Evolutionary conservation across 805 yeast species (phyloP), one percentile per base, ranked within the genome.

Genomic region (Metschnikowia similis): DNA sequence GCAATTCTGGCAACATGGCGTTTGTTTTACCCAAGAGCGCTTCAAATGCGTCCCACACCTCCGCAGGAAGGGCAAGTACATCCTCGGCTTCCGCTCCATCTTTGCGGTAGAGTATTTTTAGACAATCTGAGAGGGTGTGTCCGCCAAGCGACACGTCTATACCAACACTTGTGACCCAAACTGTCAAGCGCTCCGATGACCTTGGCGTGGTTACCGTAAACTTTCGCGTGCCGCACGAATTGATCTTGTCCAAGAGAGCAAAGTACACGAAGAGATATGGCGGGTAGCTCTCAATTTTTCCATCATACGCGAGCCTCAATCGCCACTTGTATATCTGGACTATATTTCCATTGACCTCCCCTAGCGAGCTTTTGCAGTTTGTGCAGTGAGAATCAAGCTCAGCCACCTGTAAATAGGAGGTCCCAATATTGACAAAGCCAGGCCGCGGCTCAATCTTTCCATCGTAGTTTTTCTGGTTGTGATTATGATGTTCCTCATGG

Each of bases 251-350:
- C n/a, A 71, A 48, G 3, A 64, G 54, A 5, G 63, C 50, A 39
- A 60, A 58, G 57, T 61, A 61, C 1, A 61, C 57, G 28, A 54
- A 55, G 7, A 59, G 42, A 39, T 55, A 50, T 3, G 65, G 53
- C 4, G 62, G 56, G 47, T 51, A 64, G 3, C 44, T 39, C 46
- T 64, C 67, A 4, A 41, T 31, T 7, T 10, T 44, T 8, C 32
- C 13, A 1, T 47, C 44, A 37, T 63, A 58, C 1, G 54, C 46
- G 13, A 83, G 56, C 8, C 51, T 49, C 2, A 84, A 39, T 27
- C 72, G 71, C 91, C 91, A 86, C 59, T 85, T 85, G 66, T 72
- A 71, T 1, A 85, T 30, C 37, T 61, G 63, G 16, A 55, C 41
- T 8, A 47, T 39, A 3, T 41, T 50, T 11, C 52, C 56, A n/a